Evolutionary conservation across 768 basidiomycete genomes (phyloP).

Genomic region (Suillus fuscotomentosus): DNA sequence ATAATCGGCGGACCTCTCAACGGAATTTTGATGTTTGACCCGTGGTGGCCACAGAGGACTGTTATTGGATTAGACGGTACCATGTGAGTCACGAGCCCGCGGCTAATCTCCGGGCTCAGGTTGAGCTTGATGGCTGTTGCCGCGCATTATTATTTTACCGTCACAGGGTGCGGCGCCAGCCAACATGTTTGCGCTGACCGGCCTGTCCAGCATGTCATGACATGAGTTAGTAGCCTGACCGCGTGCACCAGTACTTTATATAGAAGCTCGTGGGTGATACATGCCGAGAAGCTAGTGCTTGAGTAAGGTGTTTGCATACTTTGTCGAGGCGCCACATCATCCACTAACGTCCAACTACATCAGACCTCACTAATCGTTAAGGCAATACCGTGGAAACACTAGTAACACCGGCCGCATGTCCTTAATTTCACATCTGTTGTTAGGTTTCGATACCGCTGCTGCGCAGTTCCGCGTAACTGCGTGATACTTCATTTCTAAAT

Average conservation of each 20-base stretch:
- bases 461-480: slow-evolving; percentile 3
- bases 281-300: background rate
- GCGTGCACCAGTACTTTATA: background rate
- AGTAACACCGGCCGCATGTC: background rate
- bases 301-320: background rate
- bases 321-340: background rate
- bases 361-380: background rate
- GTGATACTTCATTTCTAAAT: background rate
- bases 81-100: background rate
- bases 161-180: background rate
- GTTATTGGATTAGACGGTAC: background rate
- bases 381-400: background rate
- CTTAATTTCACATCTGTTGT: background rate
- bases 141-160: background rate
- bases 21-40: no score
- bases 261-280: background rate
- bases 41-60: background rate
- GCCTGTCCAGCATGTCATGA: background rate
- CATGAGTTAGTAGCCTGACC: background rate
- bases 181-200: background rate
- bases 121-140: background rate
- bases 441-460: background rate
- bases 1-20: background rate
- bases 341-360: background rate
- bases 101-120: background rate